Percentiles rank a stretch among this genome's conserved stretches.
Evolutionary conservation across 169 alveolate species (phyloP).

Genomic region (Amoebophrya sp.): DNA sequence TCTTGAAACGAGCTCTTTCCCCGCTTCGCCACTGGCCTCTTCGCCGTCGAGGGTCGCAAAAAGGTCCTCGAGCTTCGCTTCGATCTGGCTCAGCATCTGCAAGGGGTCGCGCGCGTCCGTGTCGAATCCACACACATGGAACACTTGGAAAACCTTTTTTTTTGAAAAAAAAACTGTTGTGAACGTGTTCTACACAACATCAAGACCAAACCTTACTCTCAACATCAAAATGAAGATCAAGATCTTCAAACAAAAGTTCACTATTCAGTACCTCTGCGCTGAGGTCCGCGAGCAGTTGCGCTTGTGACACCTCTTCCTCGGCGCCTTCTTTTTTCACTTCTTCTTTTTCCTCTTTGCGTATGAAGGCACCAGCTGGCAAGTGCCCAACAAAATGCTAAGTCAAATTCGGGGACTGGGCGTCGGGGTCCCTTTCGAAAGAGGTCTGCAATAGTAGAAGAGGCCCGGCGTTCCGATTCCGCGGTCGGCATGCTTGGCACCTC

Average conservation of each 20-base stretch:
- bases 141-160: neutral
- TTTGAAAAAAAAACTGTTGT: too few species aligned
- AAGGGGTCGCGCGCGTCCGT: slow-evolving; percentile 13
- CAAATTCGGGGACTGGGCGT: too few species aligned
- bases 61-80: slow-evolving; percentile 17
- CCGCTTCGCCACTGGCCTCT: neutral
- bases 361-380: too few species aligned
- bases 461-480: too few species aligned
- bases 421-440: too few species aligned
- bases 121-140: slow-evolving; percentile 11
- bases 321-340: neutral
- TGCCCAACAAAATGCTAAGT: too few species aligned
- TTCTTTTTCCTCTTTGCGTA: neutral
- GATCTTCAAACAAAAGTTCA: too few species aligned
- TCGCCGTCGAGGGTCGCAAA: slow-evolving; percentile 1
- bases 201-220: too few species aligned
- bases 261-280: neutral
- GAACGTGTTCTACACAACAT: too few species aligned
- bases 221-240: too few species aligned
- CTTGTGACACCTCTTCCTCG: neutral
- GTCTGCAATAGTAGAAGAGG: too few species aligned
- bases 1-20: neutral
- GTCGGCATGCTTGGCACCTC: too few species aligned
- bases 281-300: neutral
- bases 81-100: slow-evolving; percentile 3